These are phyloP conservation scores for Chaetomium tenue DNA, from an alignment of 495 filamentous ascomycete species.

Conservation along the genomic window DNA sequence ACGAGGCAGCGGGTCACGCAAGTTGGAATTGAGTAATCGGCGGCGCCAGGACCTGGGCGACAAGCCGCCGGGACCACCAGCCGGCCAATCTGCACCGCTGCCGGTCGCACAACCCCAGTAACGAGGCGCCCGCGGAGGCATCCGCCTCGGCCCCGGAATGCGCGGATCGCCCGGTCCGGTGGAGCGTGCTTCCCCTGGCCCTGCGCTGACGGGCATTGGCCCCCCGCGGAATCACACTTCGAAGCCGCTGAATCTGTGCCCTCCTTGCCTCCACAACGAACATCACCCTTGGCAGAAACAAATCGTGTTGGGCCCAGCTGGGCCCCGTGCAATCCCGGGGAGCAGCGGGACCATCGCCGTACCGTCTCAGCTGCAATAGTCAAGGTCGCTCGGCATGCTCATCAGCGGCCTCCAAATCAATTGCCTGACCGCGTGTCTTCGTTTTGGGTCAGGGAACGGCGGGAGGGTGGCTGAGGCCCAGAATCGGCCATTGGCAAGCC, in stretches of 20 bases:
- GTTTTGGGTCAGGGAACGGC: background rate
- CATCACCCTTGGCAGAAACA: conserved; percentile 17
- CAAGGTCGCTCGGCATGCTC: background rate
- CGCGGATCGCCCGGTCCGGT: conserved; percentile 30
- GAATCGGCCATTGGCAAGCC: conserved; percentile 11
- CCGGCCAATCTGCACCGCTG: conserved; percentile 9
- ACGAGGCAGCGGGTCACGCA: conserved; percentile 8
- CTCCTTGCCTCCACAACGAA: background rate
- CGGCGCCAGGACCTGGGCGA: background rate
- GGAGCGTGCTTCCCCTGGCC: conserved; percentile 18
- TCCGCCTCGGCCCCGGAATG: conserved; percentile 28
- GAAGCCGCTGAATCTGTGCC: background rate
- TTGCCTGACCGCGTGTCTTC: conserved; percentile 1
- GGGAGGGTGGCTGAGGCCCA: background rate
- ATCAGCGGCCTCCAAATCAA: background rate
- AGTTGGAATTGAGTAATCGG: background rate
- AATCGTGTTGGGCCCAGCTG: background rate
- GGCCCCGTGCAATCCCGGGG: background rate
- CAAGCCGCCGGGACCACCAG: background rate
- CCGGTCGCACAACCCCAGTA: conserved; percentile 2
- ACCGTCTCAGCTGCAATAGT: conserved; percentile 1
- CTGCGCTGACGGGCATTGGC: conserved; percentile 19
- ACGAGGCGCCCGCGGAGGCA: conserved; percentile 16
- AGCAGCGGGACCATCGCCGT: background rate
- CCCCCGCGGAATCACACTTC: conserved; percentile 18